These are phyloP conservation scores for Neonectria faginata DNA, from an alignment of 2,329 filamentous ascomycete genomes.

Conservation along the genomic window DNA sequence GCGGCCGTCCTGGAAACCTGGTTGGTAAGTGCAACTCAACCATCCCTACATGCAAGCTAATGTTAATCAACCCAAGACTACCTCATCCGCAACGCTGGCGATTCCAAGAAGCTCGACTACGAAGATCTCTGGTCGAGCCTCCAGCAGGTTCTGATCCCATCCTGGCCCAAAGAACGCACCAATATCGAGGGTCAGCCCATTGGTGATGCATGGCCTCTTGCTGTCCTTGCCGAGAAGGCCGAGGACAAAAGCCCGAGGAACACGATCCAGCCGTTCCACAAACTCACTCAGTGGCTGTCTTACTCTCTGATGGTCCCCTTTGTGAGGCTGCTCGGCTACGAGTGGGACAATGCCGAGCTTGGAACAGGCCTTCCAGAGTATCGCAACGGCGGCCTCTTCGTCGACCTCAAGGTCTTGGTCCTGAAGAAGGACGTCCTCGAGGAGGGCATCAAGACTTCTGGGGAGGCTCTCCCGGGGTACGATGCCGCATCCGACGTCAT, in stretches of 20 bases:
- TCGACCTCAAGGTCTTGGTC: constrained; percentile 67
- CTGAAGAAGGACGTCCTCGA: constrained; percentile 60
- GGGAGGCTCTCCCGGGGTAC: constrained; percentile 61
- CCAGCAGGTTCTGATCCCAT: constrained; percentile 59
- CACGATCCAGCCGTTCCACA: constrained; percentile 65
- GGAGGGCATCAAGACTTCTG: constrained; percentile 57
- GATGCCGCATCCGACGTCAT: constrained; percentile 67
- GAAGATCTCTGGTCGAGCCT: constrained; percentile 56
- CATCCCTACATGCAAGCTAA: fast-evolving
- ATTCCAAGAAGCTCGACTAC: constrained; percentile 51
- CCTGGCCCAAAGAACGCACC: constrained; percentile 66
- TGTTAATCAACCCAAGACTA: constrained; percentile 49
- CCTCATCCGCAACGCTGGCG: constrained; percentile 46
- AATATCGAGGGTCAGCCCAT: constrained; percentile 55
- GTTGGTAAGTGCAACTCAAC: constrained; percentile 52
- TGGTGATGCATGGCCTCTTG: constrained; percentile 63
- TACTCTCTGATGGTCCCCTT: constrained; percentile 79
- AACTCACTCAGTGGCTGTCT: constrained; percentile 78
- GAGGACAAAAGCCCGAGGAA: neutral
- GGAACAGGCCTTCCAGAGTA: constrained; percentile 79
- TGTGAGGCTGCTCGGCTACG: constrained; percentile 61
- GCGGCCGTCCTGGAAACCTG: constrained; percentile 58
- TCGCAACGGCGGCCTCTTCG: constrained; percentile 76
- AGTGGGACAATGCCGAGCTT: constrained; percentile 64
- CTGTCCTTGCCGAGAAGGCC: constrained; percentile 33